Evolutionary conservation across 768 basidiomycete genomes (phyloP).

Genomic region (Rhizopogon roseolus): DNA sequence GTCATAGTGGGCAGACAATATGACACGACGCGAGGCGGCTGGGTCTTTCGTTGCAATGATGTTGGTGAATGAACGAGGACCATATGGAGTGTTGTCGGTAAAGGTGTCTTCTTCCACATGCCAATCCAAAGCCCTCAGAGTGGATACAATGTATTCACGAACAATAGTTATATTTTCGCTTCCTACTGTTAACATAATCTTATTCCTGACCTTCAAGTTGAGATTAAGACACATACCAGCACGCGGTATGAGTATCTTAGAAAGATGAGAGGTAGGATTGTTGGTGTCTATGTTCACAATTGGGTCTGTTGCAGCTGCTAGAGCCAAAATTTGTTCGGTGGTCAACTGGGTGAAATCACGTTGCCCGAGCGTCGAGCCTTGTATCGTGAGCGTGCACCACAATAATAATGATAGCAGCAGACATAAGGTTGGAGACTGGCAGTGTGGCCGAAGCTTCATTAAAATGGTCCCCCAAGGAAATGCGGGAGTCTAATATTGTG

Average conservation of each 20-base stretch:
- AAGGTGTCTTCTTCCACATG: slow-evolving; percentile 85
- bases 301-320: slow-evolving; percentile 59
- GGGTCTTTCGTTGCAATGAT: slow-evolving; percentile 94
- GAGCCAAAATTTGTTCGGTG: slow-evolving; percentile 40
- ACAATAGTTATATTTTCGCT: slow-evolving; percentile 79
- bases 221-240: slow-evolving; percentile 44
- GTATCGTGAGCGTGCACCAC: slow-evolving; percentile 21
- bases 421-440: slow-evolving; percentile 2
- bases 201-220: neutral
- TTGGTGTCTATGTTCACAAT: slow-evolving; percentile 61
- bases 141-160: slow-evolving; percentile 73
- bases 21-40: slow-evolving; percentile 70
- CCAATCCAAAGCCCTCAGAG: slow-evolving; percentile 75
- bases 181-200: slow-evolving; percentile 40
- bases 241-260: slow-evolving; percentile 83
- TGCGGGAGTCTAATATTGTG: no score
- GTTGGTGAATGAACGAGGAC: slow-evolving; percentile 77
- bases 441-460: slow-evolving; percentile 1
- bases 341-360: slow-evolving; percentile 42
- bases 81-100: slow-evolving; percentile 75
- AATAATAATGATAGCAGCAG: slow-evolving; percentile 8
- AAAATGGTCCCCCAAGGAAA: neutral
- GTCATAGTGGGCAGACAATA: slow-evolving; percentile 92
- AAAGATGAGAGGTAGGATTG: slow-evolving; percentile 69
- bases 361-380: slow-evolving; percentile 26